These are phyloP conservation scores for Penicillium frequentans DNA, from an alignment of 2,329 filamentous ascomycete species.

Conservation along the genomic window DNA sequence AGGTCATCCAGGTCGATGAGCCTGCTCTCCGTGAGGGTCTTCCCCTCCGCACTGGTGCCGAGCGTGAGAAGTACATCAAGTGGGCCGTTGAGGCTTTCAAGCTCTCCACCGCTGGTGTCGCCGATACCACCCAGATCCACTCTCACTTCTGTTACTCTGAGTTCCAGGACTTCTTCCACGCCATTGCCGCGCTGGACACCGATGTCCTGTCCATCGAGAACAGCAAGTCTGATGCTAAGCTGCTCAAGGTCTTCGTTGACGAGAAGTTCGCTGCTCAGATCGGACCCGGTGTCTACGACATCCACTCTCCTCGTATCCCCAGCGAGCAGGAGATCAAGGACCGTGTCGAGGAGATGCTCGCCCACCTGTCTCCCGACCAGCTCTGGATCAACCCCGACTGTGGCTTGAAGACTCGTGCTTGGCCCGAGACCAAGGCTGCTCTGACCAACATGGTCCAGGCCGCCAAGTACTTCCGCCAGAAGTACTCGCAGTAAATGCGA, in stretches of 20 bases:
- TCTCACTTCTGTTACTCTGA: slow-evolving; percentile 99
- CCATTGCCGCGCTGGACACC: slow-evolving; percentile 95
- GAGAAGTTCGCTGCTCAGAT: slow-evolving; percentile 98
- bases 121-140: slow-evolving; percentile 98
- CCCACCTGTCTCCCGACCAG: slow-evolving; percentile 96
- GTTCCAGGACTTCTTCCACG: slow-evolving; percentile 99
- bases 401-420: slow-evolving; percentile 98
- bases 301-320: slow-evolving; percentile 88
- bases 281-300: slow-evolving; percentile 98
- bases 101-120: slow-evolving; percentile 86
- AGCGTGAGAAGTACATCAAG: slow-evolving; percentile 93
- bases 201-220: slow-evolving; percentile 99
- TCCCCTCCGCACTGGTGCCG: slow-evolving; percentile 86
- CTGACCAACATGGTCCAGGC: slow-evolving; percentile 97
- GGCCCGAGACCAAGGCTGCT: slow-evolving; percentile 97
- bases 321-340: slow-evolving; percentile 98
- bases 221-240: slow-evolving; percentile 99
- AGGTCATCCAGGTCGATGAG: slow-evolving; percentile 99
- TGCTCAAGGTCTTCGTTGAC: slow-evolving; percentile 97
- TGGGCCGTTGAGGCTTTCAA: slow-evolving; percentile 99
- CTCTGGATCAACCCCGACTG: slow-evolving; percentile 99
- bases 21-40: slow-evolving; percentile 99
- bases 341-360: slow-evolving; percentile 96
- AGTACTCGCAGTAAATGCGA: slow-evolving; percentile 65
- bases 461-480: slow-evolving; percentile 92